These are phyloP conservation scores for Kodamaea fungicola DNA, from an alignment of 1,139 yeast genomes.

Conservation along the genomic window DNA sequence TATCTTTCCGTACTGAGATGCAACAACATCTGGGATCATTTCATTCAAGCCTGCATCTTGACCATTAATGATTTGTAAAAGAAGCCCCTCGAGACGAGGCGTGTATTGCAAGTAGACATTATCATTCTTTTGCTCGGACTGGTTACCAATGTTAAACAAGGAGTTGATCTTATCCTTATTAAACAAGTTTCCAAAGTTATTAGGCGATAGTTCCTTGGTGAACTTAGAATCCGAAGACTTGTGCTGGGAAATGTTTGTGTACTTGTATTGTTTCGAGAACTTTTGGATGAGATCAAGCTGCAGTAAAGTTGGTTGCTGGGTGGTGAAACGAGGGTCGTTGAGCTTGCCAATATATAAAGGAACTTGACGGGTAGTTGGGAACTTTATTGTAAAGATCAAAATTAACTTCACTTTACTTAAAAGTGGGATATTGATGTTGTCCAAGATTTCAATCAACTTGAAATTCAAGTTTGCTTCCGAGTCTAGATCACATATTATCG, in stretches of 20 bases:
- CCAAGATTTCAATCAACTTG: conserved; percentile 25
- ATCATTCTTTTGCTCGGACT: conserved; percentile 30
- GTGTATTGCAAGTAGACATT: conserved; percentile 64
- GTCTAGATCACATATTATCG: conserved; percentile 62
- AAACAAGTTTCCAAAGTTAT: conserved; percentile 24
- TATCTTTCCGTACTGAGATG: conserved; percentile 29
- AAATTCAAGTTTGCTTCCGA: conserved; percentile 26
- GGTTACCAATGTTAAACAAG: conserved; percentile 19
- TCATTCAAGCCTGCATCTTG: conserved; percentile 8
- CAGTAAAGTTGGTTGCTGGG: conserved; percentile 30
- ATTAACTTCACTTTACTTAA: conserved; percentile 48
- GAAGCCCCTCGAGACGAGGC: conserved; percentile 61
- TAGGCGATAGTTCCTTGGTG: conserved; percentile 7
- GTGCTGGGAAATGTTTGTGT: conserved; percentile 1
- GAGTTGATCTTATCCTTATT: conserved; percentile 25
- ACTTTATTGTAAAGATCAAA: conserved; percentile 69
- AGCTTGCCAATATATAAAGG: conserved; percentile 24
- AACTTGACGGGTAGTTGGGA: conserved; percentile 30
- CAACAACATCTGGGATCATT: conserved; percentile 23
- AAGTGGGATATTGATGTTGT: conserved; percentile 23
- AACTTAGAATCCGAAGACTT: conserved; percentile 11
- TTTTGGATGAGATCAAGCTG: conserved; percentile 33
- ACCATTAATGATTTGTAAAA: conserved; percentile 21
- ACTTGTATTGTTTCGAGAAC: conserved; percentile 24
- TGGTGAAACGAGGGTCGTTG: conserved; percentile 25